These are phyloP conservation scores for Trametes cinnabarina DNA, from an alignment of 768 basidiomycete genomes.

Conservation along the genomic window DNA sequence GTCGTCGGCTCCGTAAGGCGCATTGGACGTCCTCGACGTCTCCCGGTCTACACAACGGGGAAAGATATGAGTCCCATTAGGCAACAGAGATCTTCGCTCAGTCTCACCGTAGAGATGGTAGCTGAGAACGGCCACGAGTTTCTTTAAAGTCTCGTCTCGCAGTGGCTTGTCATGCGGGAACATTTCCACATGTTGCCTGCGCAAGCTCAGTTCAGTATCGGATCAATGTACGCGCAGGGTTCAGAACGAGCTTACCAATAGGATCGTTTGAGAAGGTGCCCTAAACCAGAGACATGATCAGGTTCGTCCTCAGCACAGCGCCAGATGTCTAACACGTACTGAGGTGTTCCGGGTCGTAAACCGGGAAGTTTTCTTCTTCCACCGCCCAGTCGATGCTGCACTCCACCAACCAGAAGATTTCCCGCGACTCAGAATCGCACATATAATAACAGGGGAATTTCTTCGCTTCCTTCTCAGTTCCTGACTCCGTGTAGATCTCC, in stretches of 20 bases:
- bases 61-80: background rate
- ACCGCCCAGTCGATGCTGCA: background rate
- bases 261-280: background rate
- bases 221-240: too few species aligned
- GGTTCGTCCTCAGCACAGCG: background rate
- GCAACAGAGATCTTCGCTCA: background rate
- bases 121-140: slow-evolving; percentile 5
- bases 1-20: slow-evolving; percentile 5
- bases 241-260: background rate
- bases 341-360: background rate
- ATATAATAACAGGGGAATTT: slow-evolving; percentile 9
- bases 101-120: slow-evolving; percentile 19
- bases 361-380: background rate
- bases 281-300: background rate
- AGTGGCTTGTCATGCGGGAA: slow-evolving; percentile 20
- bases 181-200: slow-evolving; percentile 23
- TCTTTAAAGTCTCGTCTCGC: background rate
- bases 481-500: background rate
- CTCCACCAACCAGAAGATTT: background rate
- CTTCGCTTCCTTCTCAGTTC: background rate
- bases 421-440: background rate
- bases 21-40: slow-evolving; percentile 18
- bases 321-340: slow-evolving; percentile 3
- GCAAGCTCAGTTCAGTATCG: background rate
- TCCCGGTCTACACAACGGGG: slow-evolving; percentile 1